These are phyloP conservation scores for Ottelia alismoides DNA, from an alignment of 106 monocot genomes.

Conservation along the genomic window DNA sequence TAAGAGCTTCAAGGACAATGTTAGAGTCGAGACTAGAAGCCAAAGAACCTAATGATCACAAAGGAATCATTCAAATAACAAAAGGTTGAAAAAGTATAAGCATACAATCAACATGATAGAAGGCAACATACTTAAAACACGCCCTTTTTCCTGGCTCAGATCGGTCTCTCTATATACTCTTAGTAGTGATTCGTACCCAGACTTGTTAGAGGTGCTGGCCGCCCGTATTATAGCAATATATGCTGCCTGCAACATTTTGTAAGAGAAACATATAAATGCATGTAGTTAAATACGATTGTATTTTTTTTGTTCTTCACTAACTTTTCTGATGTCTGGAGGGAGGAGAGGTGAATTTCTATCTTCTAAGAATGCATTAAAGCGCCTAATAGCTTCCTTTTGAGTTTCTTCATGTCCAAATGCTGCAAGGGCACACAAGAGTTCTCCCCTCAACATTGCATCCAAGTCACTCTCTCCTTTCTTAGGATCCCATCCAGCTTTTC, in stretches of 20 bases:
- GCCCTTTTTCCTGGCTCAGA: constrained; percentile 70
- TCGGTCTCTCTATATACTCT: constrained; percentile 65
- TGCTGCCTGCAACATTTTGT: constrained; percentile 51
- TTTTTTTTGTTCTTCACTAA: constrained; percentile 1
- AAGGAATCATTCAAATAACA: neutral
- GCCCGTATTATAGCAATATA: constrained; percentile 70
- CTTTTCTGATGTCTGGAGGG: constrained; percentile 83
- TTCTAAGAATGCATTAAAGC: constrained; percentile 49
- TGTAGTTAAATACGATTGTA: neutral
- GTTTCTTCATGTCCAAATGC: constrained; percentile 63
- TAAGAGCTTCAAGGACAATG: constrained; percentile 63
- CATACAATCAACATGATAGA: neutral
- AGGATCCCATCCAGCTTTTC: constrained; percentile 84
- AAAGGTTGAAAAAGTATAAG: neutral
- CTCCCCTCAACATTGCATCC: constrained; percentile 73
- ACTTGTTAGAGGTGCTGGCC: constrained; percentile 37
- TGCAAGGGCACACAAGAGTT: constrained; percentile 62
- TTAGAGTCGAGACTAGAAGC: constrained; percentile 47
- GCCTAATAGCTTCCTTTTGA: constrained; percentile 52
- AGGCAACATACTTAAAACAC: constrained; percentile 48
- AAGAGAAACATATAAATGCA: neutral
- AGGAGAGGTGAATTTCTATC: constrained; percentile 63
- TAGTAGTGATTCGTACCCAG: constrained; percentile 68
- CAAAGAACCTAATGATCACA: constrained; percentile 35
- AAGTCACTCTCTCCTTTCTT: constrained; percentile 78